Conservation (phyloP, 2,329 filamentous ascomycete genomes). For the Pestalotiopsis sp. region DNA sequence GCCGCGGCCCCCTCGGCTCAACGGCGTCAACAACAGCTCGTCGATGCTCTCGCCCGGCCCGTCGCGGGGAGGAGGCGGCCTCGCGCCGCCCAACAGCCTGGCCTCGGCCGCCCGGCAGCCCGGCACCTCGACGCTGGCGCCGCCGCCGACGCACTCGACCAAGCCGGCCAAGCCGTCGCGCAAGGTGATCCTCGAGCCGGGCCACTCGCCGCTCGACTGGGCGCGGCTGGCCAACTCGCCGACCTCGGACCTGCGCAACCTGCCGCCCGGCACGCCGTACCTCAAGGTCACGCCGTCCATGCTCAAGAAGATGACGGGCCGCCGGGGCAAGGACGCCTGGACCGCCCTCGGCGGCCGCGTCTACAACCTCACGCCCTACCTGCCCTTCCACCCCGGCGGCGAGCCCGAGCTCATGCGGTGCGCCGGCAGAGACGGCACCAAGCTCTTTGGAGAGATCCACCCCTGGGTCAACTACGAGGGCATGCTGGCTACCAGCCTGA, state of each 20-base stretch:
- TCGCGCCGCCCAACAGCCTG: constrained; percentile 40
- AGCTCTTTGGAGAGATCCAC: constrained; percentile 67
- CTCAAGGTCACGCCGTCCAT: constrained; percentile 80
- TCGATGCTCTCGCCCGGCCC: constrained; percentile 7
- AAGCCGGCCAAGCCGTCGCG: constrained; percentile 59
- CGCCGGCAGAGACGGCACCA: constrained; percentile 63
- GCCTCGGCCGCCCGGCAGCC: constrained; percentile 28
- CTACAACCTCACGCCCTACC: constrained; percentile 90
- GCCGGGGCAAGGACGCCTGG: constrained; percentile 87
- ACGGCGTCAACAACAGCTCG: constrained; percentile 16
- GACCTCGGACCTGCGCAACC: constrained; percentile 66
- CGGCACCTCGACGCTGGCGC: constrained; percentile 47
- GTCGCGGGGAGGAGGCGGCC: constrained; percentile 21
- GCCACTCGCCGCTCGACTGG: constrained; percentile 96
- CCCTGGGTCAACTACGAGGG: constrained; percentile 75
- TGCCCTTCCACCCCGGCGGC: constrained; percentile 89
- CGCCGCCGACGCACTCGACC: constrained; percentile 54
- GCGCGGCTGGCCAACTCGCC: constrained; percentile 71
- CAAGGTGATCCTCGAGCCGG: constrained; percentile 82
- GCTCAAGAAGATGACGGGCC: constrained; percentile 77
- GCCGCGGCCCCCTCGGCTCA: constrained; percentile 26
- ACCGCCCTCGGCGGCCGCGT: constrained; percentile 86
- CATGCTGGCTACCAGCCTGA: constrained; percentile 64
- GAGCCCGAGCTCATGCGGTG: constrained; percentile 69
- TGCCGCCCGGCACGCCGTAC: constrained; percentile 54